phyloP scores from a whole-genome alignment of 2,329 filamentous ascomycete species.

The Aspergillus hiratsukae region DNA sequence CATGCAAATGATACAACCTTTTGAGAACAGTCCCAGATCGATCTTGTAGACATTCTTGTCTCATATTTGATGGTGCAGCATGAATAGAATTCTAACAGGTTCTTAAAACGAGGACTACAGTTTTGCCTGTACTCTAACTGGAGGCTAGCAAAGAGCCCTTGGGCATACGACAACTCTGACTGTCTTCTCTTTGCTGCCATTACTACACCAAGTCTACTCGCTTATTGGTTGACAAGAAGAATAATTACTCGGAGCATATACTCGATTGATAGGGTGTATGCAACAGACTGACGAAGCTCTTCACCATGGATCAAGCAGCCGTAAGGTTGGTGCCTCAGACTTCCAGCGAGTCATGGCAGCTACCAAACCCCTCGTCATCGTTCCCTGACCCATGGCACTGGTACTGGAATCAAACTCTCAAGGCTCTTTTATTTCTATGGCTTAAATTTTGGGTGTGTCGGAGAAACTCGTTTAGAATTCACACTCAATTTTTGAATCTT shows the following conservation, averaged over 20 bases:
- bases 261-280: background rate
- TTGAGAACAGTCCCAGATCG: too few species aligned
- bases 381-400: background rate
- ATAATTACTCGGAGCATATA: background rate
- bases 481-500: background rate
- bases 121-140: too few species aligned
- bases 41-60: too few species aligned
- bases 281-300: background rate
- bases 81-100: too few species aligned
- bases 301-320: background rate
- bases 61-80: too few species aligned
- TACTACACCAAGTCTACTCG: background rate
- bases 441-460: background rate
- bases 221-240: too few species aligned
- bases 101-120: too few species aligned
- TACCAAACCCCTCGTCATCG: background rate
- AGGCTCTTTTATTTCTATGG: background rate
- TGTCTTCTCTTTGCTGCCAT: too few species aligned
- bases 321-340: background rate
- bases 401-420: too few species aligned
- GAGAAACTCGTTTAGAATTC: background rate
- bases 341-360: background rate
- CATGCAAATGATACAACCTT: too few species aligned
- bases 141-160: too few species aligned
- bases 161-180: too few species aligned